Evolutionary conservation across 116 monocot genomes (phyloP).

Genomic region (Zostera marina): DNA sequence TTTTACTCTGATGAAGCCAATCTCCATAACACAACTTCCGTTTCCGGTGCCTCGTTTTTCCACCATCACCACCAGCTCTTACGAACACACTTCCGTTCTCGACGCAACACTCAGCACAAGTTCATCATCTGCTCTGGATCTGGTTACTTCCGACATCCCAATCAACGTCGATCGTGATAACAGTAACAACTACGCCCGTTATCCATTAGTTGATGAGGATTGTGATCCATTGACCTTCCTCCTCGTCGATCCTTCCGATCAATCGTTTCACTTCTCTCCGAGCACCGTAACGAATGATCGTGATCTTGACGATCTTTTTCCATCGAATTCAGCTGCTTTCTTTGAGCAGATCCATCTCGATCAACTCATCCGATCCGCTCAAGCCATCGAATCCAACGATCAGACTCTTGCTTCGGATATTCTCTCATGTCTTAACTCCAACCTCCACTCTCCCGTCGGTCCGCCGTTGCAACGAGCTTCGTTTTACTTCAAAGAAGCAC

Average conservation of each 20-base stretch:
- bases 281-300: not conserved
- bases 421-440: constrained; percentile 79
- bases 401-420: constrained; percentile 20
- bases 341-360: constrained; percentile 18
- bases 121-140: constrained; percentile 8
- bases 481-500: constrained; percentile 40
- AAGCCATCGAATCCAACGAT: constrained; percentile 29
- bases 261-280: not conserved
- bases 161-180: not conserved
- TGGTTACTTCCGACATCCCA: constrained; percentile 1
- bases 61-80: not conserved
- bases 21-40: not conserved
- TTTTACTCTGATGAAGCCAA: constrained; percentile 10
- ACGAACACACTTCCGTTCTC: constrained; percentile 58
- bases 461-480: constrained; percentile 26
- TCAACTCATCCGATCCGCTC: constrained; percentile 21
- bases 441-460: constrained; percentile 21
- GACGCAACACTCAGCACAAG: constrained; percentile 45
- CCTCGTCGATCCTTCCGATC: constrained; percentile 5
- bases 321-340: not conserved
- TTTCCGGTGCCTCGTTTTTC: constrained; percentile 5
- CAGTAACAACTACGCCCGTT: not conserved
- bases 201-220: constrained; percentile 17
- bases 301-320: constrained; percentile 3
- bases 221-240: constrained; percentile 26